Percentiles rank a stretch among this genome's conserved stretches.
These are phyloP conservation scores for Salvia miltiorrhiza DNA, from an alignment of 257 asterid genomes.

Conservation along the genomic window DNA sequence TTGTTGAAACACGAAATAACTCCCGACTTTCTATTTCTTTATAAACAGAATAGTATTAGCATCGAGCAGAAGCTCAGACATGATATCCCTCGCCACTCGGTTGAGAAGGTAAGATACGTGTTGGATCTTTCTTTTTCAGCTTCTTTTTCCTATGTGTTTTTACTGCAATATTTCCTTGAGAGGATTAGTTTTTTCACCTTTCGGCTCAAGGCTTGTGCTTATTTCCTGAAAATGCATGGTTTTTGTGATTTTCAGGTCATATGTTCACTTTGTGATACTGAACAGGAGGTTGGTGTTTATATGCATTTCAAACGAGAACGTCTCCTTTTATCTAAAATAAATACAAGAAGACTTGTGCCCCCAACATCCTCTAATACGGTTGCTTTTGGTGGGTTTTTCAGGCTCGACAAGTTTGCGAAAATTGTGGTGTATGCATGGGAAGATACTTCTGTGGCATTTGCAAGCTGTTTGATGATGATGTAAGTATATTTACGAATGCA, in stretches of 20 bases:
- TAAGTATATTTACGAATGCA: conserved; percentile 29
- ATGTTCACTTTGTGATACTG: conserved; percentile 81
- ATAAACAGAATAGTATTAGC: conserved; percentile 53
- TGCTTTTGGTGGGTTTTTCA: conserved; percentile 22
- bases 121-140: background rate
- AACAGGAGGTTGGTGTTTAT: conserved; percentile 67
- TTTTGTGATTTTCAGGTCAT: conserved; percentile 47
- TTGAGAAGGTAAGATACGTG: conserved; percentile 46
- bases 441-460: conserved; percentile 72
- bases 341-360: background rate
- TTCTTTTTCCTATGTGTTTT: background rate
- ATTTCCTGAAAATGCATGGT: background rate
- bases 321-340: background rate
- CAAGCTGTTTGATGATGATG: conserved; percentile 90
- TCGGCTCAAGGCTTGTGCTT: background rate
- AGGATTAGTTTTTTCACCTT: background rate
- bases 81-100: conserved; percentile 73
- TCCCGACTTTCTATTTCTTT: conserved; percentile 7
- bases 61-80: conserved; percentile 65
- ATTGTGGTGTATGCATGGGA: conserved; percentile 86
- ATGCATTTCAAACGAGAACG: background rate
- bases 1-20: background rate
- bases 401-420: conserved; percentile 72
- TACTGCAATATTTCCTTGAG: background rate
- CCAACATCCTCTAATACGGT: background rate